A percentile compares a stretch with the other conserved stretches of the same genome.
Conservation (phyloP, 2,329 filamentous ascomycete genomes). For the Aquanectria penicillioides region DNA sequence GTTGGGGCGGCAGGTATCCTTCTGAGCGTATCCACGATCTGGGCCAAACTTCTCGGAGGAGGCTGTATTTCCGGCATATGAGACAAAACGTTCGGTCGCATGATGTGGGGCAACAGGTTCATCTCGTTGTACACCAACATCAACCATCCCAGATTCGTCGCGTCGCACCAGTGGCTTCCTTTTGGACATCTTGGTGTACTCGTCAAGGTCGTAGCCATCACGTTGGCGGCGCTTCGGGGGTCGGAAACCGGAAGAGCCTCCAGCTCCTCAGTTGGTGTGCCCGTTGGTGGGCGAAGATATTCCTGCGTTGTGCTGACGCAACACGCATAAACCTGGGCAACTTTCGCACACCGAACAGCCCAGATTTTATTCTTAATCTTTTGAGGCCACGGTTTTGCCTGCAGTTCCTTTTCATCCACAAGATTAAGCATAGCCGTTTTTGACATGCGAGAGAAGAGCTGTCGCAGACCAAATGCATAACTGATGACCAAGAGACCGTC, state of each 20-base stretch:
- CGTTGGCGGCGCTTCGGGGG: slow-evolving; percentile 28
- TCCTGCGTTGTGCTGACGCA: slow-evolving; percentile 57
- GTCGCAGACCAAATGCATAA: slow-evolving; percentile 61
- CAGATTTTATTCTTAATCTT: slow-evolving; percentile 59
- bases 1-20: slow-evolving; percentile 56
- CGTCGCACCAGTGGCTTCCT: slow-evolving; percentile 61
- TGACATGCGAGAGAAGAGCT: slow-evolving; percentile 60
- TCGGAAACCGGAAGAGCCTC: slow-evolving; percentile 34
- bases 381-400: slow-evolving; percentile 57
- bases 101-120: slow-evolving; percentile 53
- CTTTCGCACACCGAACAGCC: slow-evolving; percentile 59
- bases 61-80: slow-evolving; percentile 38
- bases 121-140: slow-evolving; percentile 62
- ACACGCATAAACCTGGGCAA: slow-evolving; percentile 60
- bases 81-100: slow-evolving; percentile 44
- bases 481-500: slow-evolving; percentile 62
- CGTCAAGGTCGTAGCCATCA: slow-evolving; percentile 43
- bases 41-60: slow-evolving; percentile 53
- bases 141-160: slow-evolving; percentile 63
- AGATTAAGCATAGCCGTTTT: slow-evolving; percentile 60
- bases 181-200: slow-evolving; percentile 59
- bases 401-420: slow-evolving; percentile 54
- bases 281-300: slow-evolving; percentile 51
- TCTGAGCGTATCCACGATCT: slow-evolving; percentile 56
- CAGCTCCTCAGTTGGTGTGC: slow-evolving; percentile 24